These are phyloP conservation scores for Auriscalpium orientale DNA, from an alignment of 768 basidiomycete species.

Conservation along the genomic window DNA sequence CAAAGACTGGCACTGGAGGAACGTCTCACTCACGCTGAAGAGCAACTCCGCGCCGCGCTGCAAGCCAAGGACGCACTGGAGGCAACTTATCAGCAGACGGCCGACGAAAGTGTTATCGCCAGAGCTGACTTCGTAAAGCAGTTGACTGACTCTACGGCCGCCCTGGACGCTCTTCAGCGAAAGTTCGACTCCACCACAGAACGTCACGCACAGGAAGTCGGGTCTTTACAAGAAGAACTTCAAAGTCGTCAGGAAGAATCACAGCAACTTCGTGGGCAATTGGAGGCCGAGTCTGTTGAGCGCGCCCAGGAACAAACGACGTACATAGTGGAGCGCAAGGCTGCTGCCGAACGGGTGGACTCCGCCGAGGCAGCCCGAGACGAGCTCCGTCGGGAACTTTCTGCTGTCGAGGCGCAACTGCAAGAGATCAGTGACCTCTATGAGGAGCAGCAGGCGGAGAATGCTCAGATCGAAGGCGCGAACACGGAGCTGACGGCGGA, in stretches of 20 bases:
- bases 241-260: conserved; percentile 4
- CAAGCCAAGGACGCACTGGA: conserved; percentile 7
- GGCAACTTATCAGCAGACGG: background rate
- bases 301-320: background rate
- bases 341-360: conserved; percentile 4
- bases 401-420: conserved; percentile 31
- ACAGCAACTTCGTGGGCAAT: conserved; percentile 3
- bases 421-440: conserved; percentile 31
- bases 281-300: conserved; percentile 7
- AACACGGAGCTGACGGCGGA: conserved; percentile 58
- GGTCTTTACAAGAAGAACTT: conserved; percentile 8
- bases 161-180: conserved; percentile 26
- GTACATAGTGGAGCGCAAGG: conserved; percentile 15
- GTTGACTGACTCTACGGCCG: conserved; percentile 7
- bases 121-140: background rate
- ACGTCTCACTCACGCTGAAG: background rate
- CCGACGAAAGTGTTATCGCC: background rate
- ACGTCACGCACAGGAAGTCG: conserved; percentile 14
- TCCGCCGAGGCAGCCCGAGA: conserved; percentile 7
- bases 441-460: conserved; percentile 41
- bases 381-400: conserved; percentile 30
- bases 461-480: conserved; percentile 41
- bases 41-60: conserved; percentile 2
- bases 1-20: conserved; percentile 3
- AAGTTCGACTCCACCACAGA: conserved; percentile 18